Evolutionary conservation across 2,329 filamentous ascomycete genomes (phyloP), one percentile per base, ranked within the genome.

Genomic region (Trichocomaceae sp.): DNA sequence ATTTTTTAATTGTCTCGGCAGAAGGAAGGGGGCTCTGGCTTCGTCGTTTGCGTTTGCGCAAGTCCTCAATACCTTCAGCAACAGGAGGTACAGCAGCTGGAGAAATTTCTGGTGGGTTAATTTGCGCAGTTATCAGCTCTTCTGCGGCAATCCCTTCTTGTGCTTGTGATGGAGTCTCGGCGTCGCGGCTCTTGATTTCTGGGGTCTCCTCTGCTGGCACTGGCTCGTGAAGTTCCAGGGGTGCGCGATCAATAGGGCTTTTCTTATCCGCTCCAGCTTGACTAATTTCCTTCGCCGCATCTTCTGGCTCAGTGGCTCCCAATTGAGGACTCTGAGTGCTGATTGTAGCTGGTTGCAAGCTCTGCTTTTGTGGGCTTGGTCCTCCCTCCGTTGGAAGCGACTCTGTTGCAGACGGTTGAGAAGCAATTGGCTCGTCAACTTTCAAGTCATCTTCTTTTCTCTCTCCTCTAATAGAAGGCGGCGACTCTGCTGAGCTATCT

Each of bases 41-140:
- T 61, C 83, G 78, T 61, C 84, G 81, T 68, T 87, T 88, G 58
- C 85, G 78, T 69, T 85, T 87, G 61, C 81, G 81, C 41, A 74
- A 74, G 60, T 85, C 83, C 58, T 81, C 77, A 33, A 73, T 61
- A 41, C 71, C 61, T 62, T 75, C 49, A 20, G 54, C 33, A 8
- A 22, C 4, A n/a, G 50, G 41, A 5, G 64, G 64, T 10, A 65
- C 65, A 0, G 62, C 67, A 47, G 59, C 60, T 19, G 57, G 57
- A 53, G 67, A 64, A 50, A 60, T 19, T 61, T 60, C 44, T 17
- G 39, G 13, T 41, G 33, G 13, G 6, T 45, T 13, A 4, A 26
- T 19, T 31, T 46, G 29, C 17, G 45, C 31, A 39, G 8, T n/a
- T 23, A 17, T 35, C 26, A 19, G 33, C 13, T 46, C n/a, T 26